Conservation (phyloP, 768 basidiomycete genomes). For the Leccinum subgranulosum region DNA sequence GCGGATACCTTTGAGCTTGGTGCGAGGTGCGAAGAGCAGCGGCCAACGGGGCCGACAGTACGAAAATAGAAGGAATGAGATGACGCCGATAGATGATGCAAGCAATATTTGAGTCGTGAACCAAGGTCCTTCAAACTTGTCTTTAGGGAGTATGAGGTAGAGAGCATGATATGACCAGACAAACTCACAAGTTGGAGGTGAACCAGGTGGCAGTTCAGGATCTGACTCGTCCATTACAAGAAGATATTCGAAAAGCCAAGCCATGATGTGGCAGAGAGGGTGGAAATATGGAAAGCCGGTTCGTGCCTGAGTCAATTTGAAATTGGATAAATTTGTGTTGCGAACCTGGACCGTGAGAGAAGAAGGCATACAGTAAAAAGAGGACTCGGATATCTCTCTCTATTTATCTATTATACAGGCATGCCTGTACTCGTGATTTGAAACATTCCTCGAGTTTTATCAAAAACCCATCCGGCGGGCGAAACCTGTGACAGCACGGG, state of each 20-base stretch:
- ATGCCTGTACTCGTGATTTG: no score
- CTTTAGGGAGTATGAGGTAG: constrained; percentile 34
- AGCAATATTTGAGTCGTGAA: constrained; percentile 86
- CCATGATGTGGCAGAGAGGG: constrained; percentile 11
- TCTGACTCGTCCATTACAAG: constrained; percentile 33
- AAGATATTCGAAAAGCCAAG: constrained; percentile 12
- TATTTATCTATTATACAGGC: no score
- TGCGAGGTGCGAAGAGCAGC: constrained; percentile 86
- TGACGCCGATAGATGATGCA: constrained; percentile 71
- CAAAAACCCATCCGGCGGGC: no score
- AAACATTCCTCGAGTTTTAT: no score
- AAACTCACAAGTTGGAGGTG: constrained; percentile 60
- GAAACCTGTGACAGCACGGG: no score
- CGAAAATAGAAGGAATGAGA: constrained; percentile 84
- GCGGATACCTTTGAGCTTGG: constrained; percentile 83
- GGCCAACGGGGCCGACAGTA: constrained; percentile 88
- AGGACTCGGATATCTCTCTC: no score
- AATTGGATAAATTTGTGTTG: no score
- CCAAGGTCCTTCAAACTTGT: constrained; percentile 91
- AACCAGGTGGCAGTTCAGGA: constrained; percentile 53
- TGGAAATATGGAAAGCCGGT: no score
- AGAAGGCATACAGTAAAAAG: no score
- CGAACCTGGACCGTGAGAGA: no score
- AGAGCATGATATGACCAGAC: background rate
- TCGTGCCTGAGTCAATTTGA: no score